Evolutionary conservation across 257 asterid genomes (phyloP).

Genomic region (Anisodus acutangulus): DNA sequence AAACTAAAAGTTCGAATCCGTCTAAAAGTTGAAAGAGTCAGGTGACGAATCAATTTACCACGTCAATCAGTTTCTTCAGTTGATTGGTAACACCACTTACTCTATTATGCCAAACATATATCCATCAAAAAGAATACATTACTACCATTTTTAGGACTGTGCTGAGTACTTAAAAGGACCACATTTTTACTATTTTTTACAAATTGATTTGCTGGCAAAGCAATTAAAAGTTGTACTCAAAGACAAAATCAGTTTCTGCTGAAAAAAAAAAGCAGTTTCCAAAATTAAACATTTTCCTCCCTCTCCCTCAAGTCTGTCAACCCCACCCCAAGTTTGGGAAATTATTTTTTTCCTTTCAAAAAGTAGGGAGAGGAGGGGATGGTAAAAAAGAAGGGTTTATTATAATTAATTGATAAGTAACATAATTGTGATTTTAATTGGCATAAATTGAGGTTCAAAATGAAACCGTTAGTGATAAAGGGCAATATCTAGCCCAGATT

Average conservation of each 20-base stretch:
- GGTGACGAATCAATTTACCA: not conserved
- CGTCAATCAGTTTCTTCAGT: constrained; percentile 10
- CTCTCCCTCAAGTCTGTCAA: no score
- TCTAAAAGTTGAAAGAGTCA: not conserved
- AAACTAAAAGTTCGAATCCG: not conserved
- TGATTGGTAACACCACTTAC: not conserved
- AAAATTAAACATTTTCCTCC: not conserved
- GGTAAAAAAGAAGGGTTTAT: no score
- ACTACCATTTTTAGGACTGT: not conserved
- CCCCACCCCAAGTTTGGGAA: not conserved
- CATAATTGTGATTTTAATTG: no score
- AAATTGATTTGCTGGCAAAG: constrained; percentile 18
- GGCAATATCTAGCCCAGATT: no score
- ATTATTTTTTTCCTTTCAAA: no score
- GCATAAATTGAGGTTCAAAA: no score
- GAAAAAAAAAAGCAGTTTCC: constrained; percentile 21
- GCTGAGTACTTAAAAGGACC: constrained; percentile 30
- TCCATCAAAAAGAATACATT: constrained; percentile 4
- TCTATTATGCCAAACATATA: not conserved
- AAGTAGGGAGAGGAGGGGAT: no score
- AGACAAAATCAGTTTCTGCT: constrained; percentile 23
- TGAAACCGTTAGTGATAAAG: no score
- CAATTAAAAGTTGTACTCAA: constrained; percentile 11
- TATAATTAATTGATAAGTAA: no score
- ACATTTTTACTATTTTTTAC: constrained; percentile 13